Evolutionary conservation across 257 asterid genomes (phyloP).

Genomic region (Leonotis leonurus): DNA sequence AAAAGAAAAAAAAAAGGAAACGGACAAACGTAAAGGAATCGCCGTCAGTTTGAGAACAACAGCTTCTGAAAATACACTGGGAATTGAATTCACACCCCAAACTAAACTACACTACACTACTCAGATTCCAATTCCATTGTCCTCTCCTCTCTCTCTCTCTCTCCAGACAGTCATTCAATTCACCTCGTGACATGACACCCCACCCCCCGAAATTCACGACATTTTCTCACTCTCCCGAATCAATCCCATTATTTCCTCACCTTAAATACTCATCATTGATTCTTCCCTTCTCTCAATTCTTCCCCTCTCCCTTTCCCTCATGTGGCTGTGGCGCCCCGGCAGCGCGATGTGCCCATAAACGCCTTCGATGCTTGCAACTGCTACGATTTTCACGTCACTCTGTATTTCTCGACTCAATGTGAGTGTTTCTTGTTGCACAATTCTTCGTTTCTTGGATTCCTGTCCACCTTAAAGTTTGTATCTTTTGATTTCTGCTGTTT

Average conservation of each 20-base stretch:
- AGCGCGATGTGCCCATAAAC: not conserved
- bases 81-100: slow-evolving; percentile 32
- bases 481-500: not conserved
- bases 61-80: slow-evolving; percentile 33
- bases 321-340: slow-evolving; percentile 25
- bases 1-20: slow-evolving; percentile 25
- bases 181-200: slow-evolving; percentile 57
- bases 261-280: slow-evolving; percentile 18
- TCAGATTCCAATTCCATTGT: slow-evolving; percentile 62
- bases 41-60: slow-evolving; percentile 60
- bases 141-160: slow-evolving; percentile 29
- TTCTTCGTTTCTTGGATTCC: not conserved
- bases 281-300: slow-evolving; percentile 4
- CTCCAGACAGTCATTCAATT: slow-evolving; percentile 15
- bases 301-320: not conserved
- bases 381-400: not conserved
- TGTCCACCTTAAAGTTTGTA: not conserved
- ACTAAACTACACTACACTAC: too few relatives aligned
- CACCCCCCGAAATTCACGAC: slow-evolving; percentile 42
- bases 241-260: slow-evolving; percentile 14
- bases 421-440: slow-evolving; percentile 12
- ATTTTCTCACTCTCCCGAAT: slow-evolving; percentile 16
- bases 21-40: slow-evolving; percentile 51
- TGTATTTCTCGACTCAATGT: slow-evolving; percentile 23
- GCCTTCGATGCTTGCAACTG: not conserved